These are phyloP conservation scores for Tetrahymena borealis DNA, from an alignment of 73 alveolate species.

Conservation along the genomic window DNA sequence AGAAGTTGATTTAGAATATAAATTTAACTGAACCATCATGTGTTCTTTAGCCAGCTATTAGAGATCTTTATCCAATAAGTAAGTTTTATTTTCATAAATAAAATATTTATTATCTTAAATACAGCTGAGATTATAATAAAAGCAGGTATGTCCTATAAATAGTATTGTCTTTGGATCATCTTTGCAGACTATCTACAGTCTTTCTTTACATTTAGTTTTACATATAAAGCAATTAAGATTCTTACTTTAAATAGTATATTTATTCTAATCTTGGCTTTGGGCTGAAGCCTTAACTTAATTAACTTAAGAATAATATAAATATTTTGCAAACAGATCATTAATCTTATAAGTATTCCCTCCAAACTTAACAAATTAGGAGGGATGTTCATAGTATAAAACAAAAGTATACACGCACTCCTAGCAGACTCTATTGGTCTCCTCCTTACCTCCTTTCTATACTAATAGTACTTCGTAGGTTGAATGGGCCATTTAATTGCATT, in stretches of 20 bases:
- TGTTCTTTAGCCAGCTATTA: not conserved
- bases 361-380: not conserved
- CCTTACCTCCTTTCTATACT: not conserved
- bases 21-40: not conserved
- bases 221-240: not conserved
- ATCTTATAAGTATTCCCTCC: not conserved
- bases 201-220: not conserved
- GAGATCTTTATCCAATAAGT: not conserved
- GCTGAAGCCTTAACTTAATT: not conserved
- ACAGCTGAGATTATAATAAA: not conserved
- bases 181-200: not conserved
- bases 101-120: not conserved
- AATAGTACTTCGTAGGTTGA: not conserved
- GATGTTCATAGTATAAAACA: not conserved
- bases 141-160: not conserved
- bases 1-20: no score
- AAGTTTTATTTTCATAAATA: not conserved
- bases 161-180: not conserved
- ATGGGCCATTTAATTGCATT: not conserved
- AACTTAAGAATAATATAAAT: not conserved
- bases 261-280: not conserved
- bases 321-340: not conserved
- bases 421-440: not conserved
- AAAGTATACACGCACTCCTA: not conserved
- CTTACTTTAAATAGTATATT: not conserved